Percentiles rank a stretch among this genome's conserved stretches.
Conservation (phyloP, 352 stramenopile genomes). For the Globisporangium paroecandrum region DNA sequence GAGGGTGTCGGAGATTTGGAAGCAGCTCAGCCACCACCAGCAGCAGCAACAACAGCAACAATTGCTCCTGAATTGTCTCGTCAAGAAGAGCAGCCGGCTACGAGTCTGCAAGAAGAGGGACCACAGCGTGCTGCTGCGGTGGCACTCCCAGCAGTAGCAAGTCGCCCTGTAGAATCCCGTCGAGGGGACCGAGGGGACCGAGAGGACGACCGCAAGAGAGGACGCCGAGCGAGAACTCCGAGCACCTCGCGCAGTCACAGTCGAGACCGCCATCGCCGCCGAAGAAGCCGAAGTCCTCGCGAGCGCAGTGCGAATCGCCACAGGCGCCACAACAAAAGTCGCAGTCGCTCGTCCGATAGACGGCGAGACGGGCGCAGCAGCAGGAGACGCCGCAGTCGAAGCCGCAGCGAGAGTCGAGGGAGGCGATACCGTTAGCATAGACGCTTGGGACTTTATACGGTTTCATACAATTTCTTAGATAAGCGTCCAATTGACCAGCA, state of each 20-base stretch:
- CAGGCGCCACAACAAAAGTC: slow-evolving; percentile 6
- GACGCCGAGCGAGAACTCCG: slow-evolving; percentile 10
- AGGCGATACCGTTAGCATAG: slow-evolving; percentile 18
- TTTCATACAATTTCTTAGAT: background rate
- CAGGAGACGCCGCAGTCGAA: slow-evolving; percentile 9
- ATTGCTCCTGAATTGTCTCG: background rate
- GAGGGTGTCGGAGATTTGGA: background rate
- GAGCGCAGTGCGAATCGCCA: slow-evolving; percentile 9
- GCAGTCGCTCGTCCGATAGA: slow-evolving; percentile 20
- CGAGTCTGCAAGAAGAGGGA: background rate
- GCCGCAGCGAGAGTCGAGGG: slow-evolving; percentile 10
- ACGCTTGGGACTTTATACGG: background rate
- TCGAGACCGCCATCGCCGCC: slow-evolving; percentile 18
- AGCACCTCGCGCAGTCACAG: slow-evolving; percentile 15
- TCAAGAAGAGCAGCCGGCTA: background rate
- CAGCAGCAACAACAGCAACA: background rate
- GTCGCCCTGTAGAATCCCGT: background rate
- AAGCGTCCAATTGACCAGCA: background rate
- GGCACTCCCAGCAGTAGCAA: background rate
- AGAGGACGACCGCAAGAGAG: background rate
- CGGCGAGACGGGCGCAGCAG: slow-evolving; percentile 1
- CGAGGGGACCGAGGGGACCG: background rate
- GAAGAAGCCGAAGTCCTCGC: slow-evolving; percentile 18
- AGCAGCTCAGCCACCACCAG: background rate
- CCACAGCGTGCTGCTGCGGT: background rate